Evolutionary conservation across 2,329 filamentous ascomycete genomes (phyloP).

Genomic region (Pestalotiopsis sp.): DNA sequence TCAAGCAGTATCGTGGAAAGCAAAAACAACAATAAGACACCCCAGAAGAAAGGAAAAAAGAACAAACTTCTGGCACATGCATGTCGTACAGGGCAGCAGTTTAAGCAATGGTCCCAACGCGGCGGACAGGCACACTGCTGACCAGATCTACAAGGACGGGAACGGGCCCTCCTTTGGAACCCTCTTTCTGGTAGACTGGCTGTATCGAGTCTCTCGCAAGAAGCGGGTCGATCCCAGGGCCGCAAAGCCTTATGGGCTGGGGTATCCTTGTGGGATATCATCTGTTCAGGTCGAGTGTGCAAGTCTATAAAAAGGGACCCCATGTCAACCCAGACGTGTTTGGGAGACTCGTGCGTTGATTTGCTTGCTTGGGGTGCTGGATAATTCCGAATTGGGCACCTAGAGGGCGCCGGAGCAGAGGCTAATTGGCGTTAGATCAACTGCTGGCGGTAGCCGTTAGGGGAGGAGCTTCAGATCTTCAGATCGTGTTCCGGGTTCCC

Average conservation of each 20-base stretch:
- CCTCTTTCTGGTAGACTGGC: neutral
- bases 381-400: too few relatives aligned
- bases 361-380: too few relatives aligned
- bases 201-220: constrained; percentile 7
- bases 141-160: constrained; percentile 4
- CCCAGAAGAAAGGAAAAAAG: constrained; percentile 3
- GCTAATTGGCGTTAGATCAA: constrained; percentile 2
- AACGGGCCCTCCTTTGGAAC: neutral
- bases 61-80: neutral
- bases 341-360: neutral
- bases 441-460: neutral
- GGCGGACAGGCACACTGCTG: neutral
- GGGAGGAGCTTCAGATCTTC: neutral
- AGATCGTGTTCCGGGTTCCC: neutral
- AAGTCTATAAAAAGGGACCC: constrained; percentile 13
- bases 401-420: neutral
- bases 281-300: neutral
- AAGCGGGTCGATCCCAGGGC: neutral
- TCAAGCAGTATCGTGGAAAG: neutral
- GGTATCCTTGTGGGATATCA: constrained; percentile 2
- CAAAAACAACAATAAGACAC: neutral
- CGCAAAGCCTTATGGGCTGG: constrained; percentile 1
- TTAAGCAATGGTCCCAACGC: constrained; percentile 1
- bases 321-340: neutral
- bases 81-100: neutral